phyloP scores from a whole-genome alignment of 148 eudicot genomes.

The Mesembryanthemum crystallinum region DNA sequence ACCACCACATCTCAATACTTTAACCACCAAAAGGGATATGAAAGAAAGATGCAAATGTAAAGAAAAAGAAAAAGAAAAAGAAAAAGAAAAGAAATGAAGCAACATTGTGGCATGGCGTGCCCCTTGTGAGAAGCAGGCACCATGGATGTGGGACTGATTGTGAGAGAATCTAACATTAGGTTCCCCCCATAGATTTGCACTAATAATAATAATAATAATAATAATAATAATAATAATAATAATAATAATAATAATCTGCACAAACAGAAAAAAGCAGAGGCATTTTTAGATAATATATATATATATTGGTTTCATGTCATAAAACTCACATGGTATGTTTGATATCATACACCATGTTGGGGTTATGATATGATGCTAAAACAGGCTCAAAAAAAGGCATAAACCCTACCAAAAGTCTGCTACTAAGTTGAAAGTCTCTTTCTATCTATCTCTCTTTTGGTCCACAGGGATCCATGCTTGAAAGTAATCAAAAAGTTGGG shows the following conservation, averaged over 20 bases:
- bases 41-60: neutral
- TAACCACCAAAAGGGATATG: too few relatives aligned
- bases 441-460: conserved; percentile 16
- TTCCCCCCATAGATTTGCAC: neutral
- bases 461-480: conserved; percentile 26
- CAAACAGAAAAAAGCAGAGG: neutral
- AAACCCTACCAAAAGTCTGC: conserved; percentile 25
- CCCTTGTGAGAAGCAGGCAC: conserved; percentile 13
- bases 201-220: neutral
- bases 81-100: neutral
- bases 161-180: conserved; percentile 4
- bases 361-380: conserved; percentile 15
- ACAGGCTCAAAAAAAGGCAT: conserved; percentile 4
- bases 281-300: neutral
- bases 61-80: neutral
- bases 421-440: neutral
- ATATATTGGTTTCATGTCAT: neutral
- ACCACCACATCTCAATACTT: too few relatives aligned
- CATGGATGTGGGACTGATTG: neutral
- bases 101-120: conserved; percentile 8
- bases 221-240: too few relatives aligned
- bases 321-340: conserved; percentile 30
- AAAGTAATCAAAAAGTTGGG: neutral
- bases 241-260: neutral
- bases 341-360: conserved; percentile 27